Percentiles rank a stretch among this genome's conserved stretches.
Evolutionary conservation across 768 basidiomycete genomes (phyloP).

Genomic region (Auriscalpium microsporum): DNA sequence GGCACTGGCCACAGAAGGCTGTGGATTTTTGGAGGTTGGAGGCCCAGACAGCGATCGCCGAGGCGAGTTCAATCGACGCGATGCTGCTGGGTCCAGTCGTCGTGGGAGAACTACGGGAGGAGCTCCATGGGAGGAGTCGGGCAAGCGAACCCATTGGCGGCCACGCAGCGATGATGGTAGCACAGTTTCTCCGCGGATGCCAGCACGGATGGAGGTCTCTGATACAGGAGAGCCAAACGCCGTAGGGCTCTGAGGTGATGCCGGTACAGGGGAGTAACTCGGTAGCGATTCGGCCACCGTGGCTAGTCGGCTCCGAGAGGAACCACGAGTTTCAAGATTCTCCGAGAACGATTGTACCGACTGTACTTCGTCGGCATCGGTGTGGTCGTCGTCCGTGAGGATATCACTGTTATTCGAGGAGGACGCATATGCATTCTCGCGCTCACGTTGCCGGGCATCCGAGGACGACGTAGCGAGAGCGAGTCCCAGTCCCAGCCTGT

Average conservation of each 20-base stretch:
- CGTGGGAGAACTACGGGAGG: slow-evolving; percentile 4
- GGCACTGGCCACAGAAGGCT: slow-evolving; percentile 9
- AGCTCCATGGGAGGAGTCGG: background rate
- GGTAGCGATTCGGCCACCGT: slow-evolving; percentile 7
- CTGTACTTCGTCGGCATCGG: slow-evolving; percentile 48
- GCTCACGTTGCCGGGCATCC: slow-evolving; percentile 41
- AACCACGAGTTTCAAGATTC: slow-evolving; percentile 3
- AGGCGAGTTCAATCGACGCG: slow-evolving; percentile 23
- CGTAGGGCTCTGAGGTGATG: background rate
- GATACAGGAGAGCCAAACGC: background rate
- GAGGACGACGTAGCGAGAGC: slow-evolving; percentile 61
- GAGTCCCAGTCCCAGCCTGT: slow-evolving; percentile 54
- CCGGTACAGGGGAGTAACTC: slow-evolving; percentile 1
- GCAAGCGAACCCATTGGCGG: background rate
- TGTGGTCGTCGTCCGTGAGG: slow-evolving; percentile 56
- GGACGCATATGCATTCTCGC: slow-evolving; percentile 35
- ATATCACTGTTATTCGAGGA: slow-evolving; percentile 59
- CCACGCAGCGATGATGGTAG: background rate
- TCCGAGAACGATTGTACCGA: slow-evolving; percentile 49
- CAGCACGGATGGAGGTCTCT: background rate
- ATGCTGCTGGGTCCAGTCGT: slow-evolving; percentile 13
- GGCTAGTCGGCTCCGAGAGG: background rate
- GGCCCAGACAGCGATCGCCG: slow-evolving; percentile 29
- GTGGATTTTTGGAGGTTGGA: slow-evolving; percentile 4
- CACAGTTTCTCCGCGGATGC: background rate